Percentiles rank a stretch among this genome's conserved stretches.
Evolutionary conservation across 192 early-diverging fungal species (phyloP).

Genomic region (Entomortierella lignicola): DNA sequence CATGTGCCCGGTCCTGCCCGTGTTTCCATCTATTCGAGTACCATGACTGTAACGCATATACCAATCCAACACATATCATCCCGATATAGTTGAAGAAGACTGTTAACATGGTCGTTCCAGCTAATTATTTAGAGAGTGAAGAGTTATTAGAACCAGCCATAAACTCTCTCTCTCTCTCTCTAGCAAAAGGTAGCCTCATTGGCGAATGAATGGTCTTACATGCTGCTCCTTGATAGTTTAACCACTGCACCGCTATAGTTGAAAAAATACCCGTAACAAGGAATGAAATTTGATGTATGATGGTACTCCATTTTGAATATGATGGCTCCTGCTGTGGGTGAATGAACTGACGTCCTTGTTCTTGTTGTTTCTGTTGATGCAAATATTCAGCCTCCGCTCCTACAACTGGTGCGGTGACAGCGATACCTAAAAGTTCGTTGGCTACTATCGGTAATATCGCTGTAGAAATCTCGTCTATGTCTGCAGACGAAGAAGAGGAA

Average conservation of each 20-base stretch:
- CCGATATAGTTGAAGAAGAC: slow-evolving; percentile 53
- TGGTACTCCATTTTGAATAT: slow-evolving; percentile 52
- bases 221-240: slow-evolving; percentile 70
- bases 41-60: slow-evolving; percentile 40
- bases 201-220: slow-evolving; percentile 49
- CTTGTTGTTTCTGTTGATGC: not conserved
- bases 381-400: not conserved
- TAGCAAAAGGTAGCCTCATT: too few species aligned
- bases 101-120: slow-evolving; percentile 39
- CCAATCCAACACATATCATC: slow-evolving; percentile 41
- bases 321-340: not conserved
- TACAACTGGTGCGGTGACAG: not conserved
- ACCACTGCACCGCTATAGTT: slow-evolving; percentile 65
- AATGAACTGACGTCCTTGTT: not conserved
- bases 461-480: slow-evolving; percentile 8
- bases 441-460: slow-evolving; percentile 2
- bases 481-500: not conserved
- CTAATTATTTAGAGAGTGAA: not conserved
- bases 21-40: slow-evolving; percentile 23
- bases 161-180: too few species aligned
- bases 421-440: slow-evolving; percentile 8
- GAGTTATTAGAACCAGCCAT: not conserved
- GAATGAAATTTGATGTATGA: slow-evolving; percentile 61
- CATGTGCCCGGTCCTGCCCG: slow-evolving; percentile 6
- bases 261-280: slow-evolving; percentile 62